Evolutionary conservation across 176 grass and related monocot genomes (phyloP), one percentile per base, ranked within the genome.

Genomic region (bread wheat (Triticum aestivum)): DNA sequence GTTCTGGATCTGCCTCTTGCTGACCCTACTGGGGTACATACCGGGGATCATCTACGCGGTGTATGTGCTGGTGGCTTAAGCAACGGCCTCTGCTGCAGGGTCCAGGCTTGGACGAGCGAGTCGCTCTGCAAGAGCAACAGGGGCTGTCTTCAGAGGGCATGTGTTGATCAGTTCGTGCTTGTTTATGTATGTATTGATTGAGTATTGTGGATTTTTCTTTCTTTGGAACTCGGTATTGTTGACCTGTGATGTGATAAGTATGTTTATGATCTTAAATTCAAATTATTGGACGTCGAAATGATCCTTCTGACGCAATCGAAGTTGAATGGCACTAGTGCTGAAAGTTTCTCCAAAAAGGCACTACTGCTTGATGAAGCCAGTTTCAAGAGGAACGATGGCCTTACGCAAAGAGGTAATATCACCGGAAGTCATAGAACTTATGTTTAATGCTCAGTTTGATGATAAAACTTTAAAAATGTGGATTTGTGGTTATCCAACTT

Each of bases 41-140:
- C 92, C 92, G 5, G 94, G 92, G 61, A 94, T 97, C 87, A 73
- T 97, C 42, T 94, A 97, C 87, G 94, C 92, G 0, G 4, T 94
- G 42, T 97, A 90, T 69, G 83, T 94, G 15, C 82, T 94, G 27
- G 89, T 97, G 83, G 90, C 76, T 5, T 91, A 27, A 54, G 45
- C 17, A 11, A 27, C 4, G 5, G 29, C 10, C 18, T 58, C 18
- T 58, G 54, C 44, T 52, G 83, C 61, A 14, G 0, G 0, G 56
- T 39, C 8, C n/a, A 42, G 42, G 17, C 21, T 1, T 11, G 13
- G 4, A 33, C 33, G 65, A 1, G 51, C 51, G 14, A 1, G 51
- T 2, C 1, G 51, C 51, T 54, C 14, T 54, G 51, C 51, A 54
- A 54, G 30, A 58, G 30, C 33, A 41, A 39, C 10, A 33, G 49